Percentiles rank a stretch among this genome's conserved stretches.
Evolutionary conservation across 2,329 filamentous ascomycete genomes (phyloP).

Genomic region (Ascochyta lentis): DNA sequence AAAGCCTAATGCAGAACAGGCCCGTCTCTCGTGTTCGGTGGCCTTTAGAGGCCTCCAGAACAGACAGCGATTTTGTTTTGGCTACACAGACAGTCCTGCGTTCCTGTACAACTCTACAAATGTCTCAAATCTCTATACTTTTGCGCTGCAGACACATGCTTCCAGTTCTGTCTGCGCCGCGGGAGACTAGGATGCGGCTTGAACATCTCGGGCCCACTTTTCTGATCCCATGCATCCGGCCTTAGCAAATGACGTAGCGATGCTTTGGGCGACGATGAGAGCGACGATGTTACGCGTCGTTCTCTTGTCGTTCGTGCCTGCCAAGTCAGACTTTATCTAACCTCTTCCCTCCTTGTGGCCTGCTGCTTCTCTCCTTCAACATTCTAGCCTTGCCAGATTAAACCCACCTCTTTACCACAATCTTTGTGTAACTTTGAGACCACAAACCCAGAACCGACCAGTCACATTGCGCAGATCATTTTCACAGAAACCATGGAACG

Average conservation of each 20-base stretch:
- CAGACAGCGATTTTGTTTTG: no score
- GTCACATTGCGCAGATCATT: neutral
- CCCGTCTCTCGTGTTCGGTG: no score
- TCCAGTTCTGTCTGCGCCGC: no score
- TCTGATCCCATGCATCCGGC: constrained; percentile 28
- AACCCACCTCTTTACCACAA: constrained; percentile 6
- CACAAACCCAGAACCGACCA: neutral
- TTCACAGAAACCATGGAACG: constrained; percentile 11
- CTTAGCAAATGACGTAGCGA: constrained; percentile 34
- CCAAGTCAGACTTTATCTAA: constrained; percentile 38
- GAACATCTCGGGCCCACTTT: constrained; percentile 20
- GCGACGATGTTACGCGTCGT: constrained; percentile 41
- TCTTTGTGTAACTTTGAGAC: constrained; percentile 13
- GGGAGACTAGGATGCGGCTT: constrained; percentile 4
- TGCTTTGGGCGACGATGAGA: constrained; percentile 21
- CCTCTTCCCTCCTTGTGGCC: constrained; percentile 22
- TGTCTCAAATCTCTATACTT: no score
- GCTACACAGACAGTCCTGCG: no score
- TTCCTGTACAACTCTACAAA: no score
- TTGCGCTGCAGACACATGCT: no score
- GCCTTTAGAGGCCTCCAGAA: no score
- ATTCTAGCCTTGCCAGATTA: constrained; percentile 2
- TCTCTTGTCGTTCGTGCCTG: constrained; percentile 36
- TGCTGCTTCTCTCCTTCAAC: constrained; percentile 15
- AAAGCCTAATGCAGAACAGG: no score